Percentiles rank a stretch among this genome's conserved stretches.
These are phyloP conservation scores for Cryphonectria naterciae DNA, from an alignment of 2,329 filamentous ascomycete species.

Conservation along the genomic window DNA sequence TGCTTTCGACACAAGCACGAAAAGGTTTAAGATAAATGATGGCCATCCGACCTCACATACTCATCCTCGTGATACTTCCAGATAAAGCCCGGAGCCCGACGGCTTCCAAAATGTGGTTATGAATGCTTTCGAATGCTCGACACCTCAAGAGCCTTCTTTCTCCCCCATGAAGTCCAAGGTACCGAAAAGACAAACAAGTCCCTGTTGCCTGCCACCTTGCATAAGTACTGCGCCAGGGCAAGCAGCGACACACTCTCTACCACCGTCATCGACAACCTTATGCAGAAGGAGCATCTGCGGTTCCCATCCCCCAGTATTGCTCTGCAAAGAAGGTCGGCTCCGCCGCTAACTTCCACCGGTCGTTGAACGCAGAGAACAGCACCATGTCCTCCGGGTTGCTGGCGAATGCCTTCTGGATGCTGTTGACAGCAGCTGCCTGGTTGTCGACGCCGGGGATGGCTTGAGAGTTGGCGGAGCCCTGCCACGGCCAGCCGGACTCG, in stretches of 20 bases:
- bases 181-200: not conserved
- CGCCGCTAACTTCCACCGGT: conserved; percentile 74
- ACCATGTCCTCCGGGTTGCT: conserved; percentile 58
- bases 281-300: conserved; percentile 27
- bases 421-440: conserved; percentile 67
- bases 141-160: not conserved
- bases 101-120: not conserved
- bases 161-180: not conserved
- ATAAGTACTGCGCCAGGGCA: not conserved
- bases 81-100: not conserved
- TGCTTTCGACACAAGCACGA: not conserved
- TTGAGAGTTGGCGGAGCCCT: conserved; percentile 65
- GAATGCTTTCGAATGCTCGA: not conserved
- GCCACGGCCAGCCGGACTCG: conserved; percentile 82
- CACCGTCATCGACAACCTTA: not conserved
- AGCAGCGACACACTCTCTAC: not conserved
- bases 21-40: not conserved
- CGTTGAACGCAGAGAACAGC: conserved; percentile 80
- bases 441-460: conserved; percentile 72
- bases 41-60: not conserved
- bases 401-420: conserved; percentile 64
- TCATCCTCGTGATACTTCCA: not conserved
- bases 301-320: conserved; percentile 72
- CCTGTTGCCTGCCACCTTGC: not conserved
- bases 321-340: conserved; percentile 70